phyloP scores from a whole-genome alignment of 1,284 basidiomycete species.

The Spongispora temasekensis region DNA sequence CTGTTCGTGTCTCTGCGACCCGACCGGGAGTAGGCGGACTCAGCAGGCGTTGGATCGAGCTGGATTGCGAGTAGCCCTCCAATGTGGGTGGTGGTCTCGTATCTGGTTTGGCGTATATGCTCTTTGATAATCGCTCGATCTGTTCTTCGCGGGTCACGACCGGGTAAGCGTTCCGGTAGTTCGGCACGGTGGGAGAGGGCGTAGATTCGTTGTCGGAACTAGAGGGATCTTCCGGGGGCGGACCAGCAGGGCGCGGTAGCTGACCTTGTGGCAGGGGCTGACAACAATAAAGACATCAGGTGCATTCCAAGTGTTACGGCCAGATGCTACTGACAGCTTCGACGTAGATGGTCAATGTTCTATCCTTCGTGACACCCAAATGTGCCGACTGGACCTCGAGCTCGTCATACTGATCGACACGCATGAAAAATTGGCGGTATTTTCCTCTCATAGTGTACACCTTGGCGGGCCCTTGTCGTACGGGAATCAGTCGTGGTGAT shows the following conservation, averaged over 20 bases:
- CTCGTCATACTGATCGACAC: slow-evolving; percentile 52
- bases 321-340: slow-evolving; percentile 43
- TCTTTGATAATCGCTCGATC: slow-evolving; percentile 30
- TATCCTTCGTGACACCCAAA: slow-evolving; percentile 45
- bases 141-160: slow-evolving; percentile 27
- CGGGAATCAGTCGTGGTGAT: slow-evolving; percentile 9
- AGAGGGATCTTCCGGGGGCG: slow-evolving; percentile 18
- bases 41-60: slow-evolving; percentile 10
- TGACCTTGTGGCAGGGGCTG: slow-evolving; percentile 33
- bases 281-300: slow-evolving; percentile 13
- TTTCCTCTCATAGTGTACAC: slow-evolving; percentile 67
- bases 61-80: slow-evolving; percentile 18
- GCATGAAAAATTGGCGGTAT: slow-evolving; percentile 69
- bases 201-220: slow-evolving; percentile 20
- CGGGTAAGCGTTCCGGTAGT: slow-evolving; percentile 10
- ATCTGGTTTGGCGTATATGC: slow-evolving; percentile 15
- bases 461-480: slow-evolving; percentile 59
- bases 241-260: slow-evolving; percentile 30
- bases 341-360: slow-evolving; percentile 50
- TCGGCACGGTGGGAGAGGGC: slow-evolving; percentile 5
- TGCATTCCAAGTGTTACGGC: not conserved
- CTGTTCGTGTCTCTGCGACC: slow-evolving; percentile 37
- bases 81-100: slow-evolving; percentile 19
- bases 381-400: slow-evolving; percentile 48
- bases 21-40: slow-evolving; percentile 29